A percentile compares a stretch with the other conserved stretches of the same genome.
These are phyloP conservation scores for Lathyrus sativus DNA, from an alignment of 306 rosid species.

Conservation along the genomic window DNA sequence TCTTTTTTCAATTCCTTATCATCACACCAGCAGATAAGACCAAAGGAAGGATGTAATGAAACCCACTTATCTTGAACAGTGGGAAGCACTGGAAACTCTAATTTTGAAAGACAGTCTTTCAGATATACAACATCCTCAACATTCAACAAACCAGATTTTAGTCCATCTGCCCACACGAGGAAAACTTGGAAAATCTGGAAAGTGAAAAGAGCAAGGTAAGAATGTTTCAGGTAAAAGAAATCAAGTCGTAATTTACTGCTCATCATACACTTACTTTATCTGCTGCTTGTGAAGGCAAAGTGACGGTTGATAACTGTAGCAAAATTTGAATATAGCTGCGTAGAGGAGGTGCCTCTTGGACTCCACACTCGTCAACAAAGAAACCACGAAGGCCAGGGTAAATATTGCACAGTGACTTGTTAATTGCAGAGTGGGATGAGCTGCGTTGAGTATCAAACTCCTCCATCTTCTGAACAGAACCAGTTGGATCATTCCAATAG, in stretches of 20 bases:
- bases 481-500: slow-evolving; percentile 78
- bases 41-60: slow-evolving; percentile 80
- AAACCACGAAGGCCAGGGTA: slow-evolving; percentile 81
- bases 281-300: slow-evolving; percentile 75
- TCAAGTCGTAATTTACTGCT: slow-evolving; percentile 20
- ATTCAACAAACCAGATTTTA: slow-evolving; percentile 61
- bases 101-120: slow-evolving; percentile 63
- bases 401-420: slow-evolving; percentile 60
- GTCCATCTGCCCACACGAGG: slow-evolving; percentile 77
- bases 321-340: slow-evolving; percentile 74
- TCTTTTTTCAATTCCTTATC: slow-evolving; percentile 62
- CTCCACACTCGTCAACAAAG: slow-evolving; percentile 69
- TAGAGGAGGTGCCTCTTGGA: slow-evolving; percentile 71
- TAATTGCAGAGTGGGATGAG: slow-evolving; percentile 46
- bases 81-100: slow-evolving; percentile 76
- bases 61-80: slow-evolving; percentile 91
- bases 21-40: slow-evolving; percentile 89
- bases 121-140: slow-evolving; percentile 59
- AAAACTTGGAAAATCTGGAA: slow-evolving; percentile 76
- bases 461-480: slow-evolving; percentile 55
- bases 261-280: slow-evolving; percentile 57
- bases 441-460: slow-evolving; percentile 45
- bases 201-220: slow-evolving; percentile 29
- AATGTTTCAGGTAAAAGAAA: slow-evolving; percentile 33
- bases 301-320: slow-evolving; percentile 67